Evolutionary conservation across 192 early-diverging fungal species (phyloP), one percentile per base, ranked within the genome.

Genomic region (Coemansia biformis): DNA sequence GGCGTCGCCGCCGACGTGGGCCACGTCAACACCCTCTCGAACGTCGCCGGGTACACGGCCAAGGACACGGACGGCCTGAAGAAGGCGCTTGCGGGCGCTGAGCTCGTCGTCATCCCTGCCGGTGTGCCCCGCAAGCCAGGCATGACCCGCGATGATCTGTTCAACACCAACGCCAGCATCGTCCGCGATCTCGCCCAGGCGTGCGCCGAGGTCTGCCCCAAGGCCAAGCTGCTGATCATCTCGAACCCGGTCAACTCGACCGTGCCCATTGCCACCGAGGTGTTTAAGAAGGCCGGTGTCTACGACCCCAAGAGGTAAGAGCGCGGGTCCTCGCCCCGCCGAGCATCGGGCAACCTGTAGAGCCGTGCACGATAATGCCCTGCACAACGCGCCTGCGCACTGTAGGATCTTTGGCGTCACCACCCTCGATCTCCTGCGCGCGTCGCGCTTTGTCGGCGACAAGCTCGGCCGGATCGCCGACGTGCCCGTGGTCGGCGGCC

Each of bases 71-170:
- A 86, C 22, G 78, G 84, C 44, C 82, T 95, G 75, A 80, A 84
- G 58, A 78, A 69, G 35, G 84, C 92, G 8, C 63, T 95, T 40
- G 63, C 69, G 51, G 86, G 75, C 36, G 77, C 87, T n/a, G 76
- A 83, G 44, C 65, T 90, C 35, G 87, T 99, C 47, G 88, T 99
- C 40, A 97, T 99, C 60, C 96, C 96, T 17, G 95, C 93, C 46
- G 92, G 95, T 66, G 88, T 98, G 14, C 95, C 95, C 47, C 85
- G 95, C 65, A 98, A 98, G 86, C 95, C 93, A 47, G 95, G 93
- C 43, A 98, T 98, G 95, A 91, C 93, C 55, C 88, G 95, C 66
- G 93, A 98, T 64, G 95, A 98, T 51, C 78, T 98, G 51, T 98
- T 98, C 86, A 98, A 96, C 82, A 91, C 83, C 77, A 94, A 94